Percentiles rank a stretch among this genome's conserved stretches.
phyloP scores from a whole-genome alignment of 345 rosid genomes.

The Citrus hindsii region DNA sequence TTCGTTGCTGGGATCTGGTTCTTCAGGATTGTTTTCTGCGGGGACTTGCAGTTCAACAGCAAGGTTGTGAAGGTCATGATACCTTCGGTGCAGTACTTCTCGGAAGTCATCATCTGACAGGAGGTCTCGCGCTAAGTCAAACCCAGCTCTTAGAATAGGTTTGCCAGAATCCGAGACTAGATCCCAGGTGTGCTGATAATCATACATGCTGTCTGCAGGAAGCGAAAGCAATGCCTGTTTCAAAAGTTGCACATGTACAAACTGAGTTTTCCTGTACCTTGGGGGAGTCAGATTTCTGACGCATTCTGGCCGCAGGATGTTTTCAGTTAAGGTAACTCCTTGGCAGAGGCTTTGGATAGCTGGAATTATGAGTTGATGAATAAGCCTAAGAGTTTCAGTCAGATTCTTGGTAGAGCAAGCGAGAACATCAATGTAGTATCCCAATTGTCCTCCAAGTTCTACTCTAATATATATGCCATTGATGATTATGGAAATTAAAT shows the following conservation, averaged over 20 bases:
- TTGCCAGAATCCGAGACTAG: conserved; percentile 66
- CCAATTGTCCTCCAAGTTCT: conserved; percentile 92
- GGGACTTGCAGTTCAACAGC: conserved; percentile 84
- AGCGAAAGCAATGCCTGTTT: conserved; percentile 83
- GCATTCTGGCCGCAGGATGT: conserved; percentile 78
- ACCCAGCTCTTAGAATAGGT: conserved; percentile 54
- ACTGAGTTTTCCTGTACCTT: conserved; percentile 66
- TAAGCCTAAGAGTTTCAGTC: conserved; percentile 74
- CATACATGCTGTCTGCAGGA: conserved; percentile 90
- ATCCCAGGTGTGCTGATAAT: conserved; percentile 93
- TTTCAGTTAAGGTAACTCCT: conserved; percentile 78
- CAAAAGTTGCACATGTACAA: conserved; percentile 57
- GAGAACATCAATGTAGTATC: conserved; percentile 79
- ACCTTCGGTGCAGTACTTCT: conserved; percentile 82
- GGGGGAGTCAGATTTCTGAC: conserved; percentile 73
- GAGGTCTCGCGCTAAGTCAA: conserved; percentile 85
- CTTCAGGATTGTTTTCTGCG: conserved; percentile 45
- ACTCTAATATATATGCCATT: conserved; percentile 76
- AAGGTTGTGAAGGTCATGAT: conserved; percentile 77
- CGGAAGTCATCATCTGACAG: conserved; percentile 92
- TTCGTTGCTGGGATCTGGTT: conserved; percentile 26
- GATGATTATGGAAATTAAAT: conserved; percentile 68
- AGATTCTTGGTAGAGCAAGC: conserved; percentile 89
- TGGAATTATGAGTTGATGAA: conserved; percentile 74
- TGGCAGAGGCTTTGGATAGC: conserved; percentile 80